Percentiles rank a stretch among this genome's conserved stretches.
phyloP scores from a whole-genome alignment of 2,329 filamentous ascomycete species.

The Cercospora nicotianae region DNA sequence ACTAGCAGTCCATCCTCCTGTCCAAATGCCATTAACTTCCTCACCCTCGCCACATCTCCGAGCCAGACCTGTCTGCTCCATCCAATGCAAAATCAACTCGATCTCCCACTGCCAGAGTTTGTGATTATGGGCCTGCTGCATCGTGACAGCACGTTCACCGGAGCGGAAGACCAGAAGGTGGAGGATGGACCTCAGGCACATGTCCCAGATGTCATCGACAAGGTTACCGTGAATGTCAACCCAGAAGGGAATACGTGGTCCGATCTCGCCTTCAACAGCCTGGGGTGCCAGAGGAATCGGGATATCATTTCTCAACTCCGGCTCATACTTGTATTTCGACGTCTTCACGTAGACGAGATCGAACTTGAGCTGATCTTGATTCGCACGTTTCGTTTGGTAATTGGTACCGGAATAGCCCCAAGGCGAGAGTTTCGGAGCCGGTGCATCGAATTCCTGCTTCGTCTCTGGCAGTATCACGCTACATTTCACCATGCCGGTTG shows the following conservation, averaged over 20 bases:
- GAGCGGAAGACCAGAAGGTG: slow-evolving; percentile 65
- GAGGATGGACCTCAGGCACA: slow-evolving; percentile 62
- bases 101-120: slow-evolving; percentile 65
- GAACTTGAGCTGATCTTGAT: slow-evolving; percentile 66
- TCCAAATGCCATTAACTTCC: slow-evolving; percentile 37
- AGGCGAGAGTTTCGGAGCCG: slow-evolving; percentile 49
- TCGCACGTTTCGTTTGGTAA: slow-evolving; percentile 69
- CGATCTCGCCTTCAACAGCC: slow-evolving; percentile 22
- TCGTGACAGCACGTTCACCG: slow-evolving; percentile 54
- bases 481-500: slow-evolving; percentile 57
- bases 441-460: slow-evolving; percentile 49
- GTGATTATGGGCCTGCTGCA: slow-evolving; percentile 58
- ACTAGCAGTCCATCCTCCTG: slow-evolving; percentile 47
- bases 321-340: slow-evolving; percentile 57
- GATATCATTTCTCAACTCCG: slow-evolving; percentile 50
- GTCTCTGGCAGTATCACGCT: slow-evolving; percentile 59
- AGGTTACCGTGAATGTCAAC: slow-evolving; percentile 65
- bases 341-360: slow-evolving; percentile 62
- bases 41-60: slow-evolving; percentile 43
- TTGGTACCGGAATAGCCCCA: slow-evolving; percentile 71
- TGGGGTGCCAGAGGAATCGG: slow-evolving; percentile 30
- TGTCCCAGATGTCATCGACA: slow-evolving; percentile 63
- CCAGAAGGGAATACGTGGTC: slow-evolving; percentile 65
- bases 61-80: slow-evolving; percentile 55
- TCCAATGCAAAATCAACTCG: slow-evolving; percentile 60